Conservation (phyloP, 768 basidiomycete species). For the Pisolithus albus region DNA sequence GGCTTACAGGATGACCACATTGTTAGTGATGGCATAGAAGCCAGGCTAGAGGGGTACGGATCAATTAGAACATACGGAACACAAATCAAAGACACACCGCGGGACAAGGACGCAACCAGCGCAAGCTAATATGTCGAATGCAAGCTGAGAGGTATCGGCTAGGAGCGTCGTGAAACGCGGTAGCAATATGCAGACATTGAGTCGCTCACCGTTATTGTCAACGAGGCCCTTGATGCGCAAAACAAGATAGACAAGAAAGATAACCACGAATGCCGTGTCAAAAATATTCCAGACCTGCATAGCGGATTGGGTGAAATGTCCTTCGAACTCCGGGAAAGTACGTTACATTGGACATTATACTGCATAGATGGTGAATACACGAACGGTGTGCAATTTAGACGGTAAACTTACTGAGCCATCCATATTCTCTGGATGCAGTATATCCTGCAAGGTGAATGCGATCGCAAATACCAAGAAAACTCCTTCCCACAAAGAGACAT, state of each 20-base stretch:
- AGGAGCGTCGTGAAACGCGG: slow-evolving; percentile 5
- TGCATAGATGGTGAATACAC: slow-evolving; percentile 13
- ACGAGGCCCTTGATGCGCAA: slow-evolving; percentile 61
- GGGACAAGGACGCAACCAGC: slow-evolving; percentile 84
- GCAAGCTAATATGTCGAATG: slow-evolving; percentile 80
- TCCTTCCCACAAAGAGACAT: slow-evolving; percentile 55
- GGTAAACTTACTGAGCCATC: slow-evolving; percentile 70
- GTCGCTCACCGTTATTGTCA: slow-evolving; percentile 40
- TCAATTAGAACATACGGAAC: not conserved
- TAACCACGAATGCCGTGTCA: slow-evolving; percentile 64
- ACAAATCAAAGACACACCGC: slow-evolving; percentile 35
- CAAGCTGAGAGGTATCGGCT: slow-evolving; percentile 47
- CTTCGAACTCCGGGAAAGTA: not conserved
- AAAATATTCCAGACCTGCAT: slow-evolving; percentile 86
- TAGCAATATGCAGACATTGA: not conserved
- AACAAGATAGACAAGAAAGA: slow-evolving; percentile 62
- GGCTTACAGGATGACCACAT: slow-evolving; percentile 68
- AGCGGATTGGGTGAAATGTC: slow-evolving; percentile 1
- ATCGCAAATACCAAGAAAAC: slow-evolving; percentile 69
- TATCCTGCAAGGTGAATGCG: slow-evolving; percentile 86
- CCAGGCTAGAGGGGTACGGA: slow-evolving; percentile 39
- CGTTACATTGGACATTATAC: slow-evolving; percentile 81
- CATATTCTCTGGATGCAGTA: slow-evolving; percentile 79
- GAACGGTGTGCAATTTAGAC: not conserved
- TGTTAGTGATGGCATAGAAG: slow-evolving; percentile 78